phyloP scores from a whole-genome alignment of 1,139 yeast genomes.

The Diutina scorzettiae region DNA sequence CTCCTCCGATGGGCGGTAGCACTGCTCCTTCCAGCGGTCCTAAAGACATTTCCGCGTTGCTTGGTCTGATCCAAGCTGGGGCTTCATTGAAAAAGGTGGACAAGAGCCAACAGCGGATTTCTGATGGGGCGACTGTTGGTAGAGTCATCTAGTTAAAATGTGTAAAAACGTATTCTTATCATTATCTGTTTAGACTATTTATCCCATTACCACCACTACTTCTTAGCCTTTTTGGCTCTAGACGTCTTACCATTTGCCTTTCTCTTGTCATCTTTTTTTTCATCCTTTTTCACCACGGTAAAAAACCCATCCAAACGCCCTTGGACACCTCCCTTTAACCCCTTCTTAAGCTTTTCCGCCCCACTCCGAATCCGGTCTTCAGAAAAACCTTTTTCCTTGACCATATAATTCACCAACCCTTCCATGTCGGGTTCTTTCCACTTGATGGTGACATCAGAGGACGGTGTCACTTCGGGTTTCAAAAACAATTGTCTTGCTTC shows the following conservation, averaged over 20 bases:
- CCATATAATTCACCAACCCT: slow-evolving; percentile 62
- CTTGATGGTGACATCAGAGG: slow-evolving; percentile 51
- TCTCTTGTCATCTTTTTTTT: slow-evolving; percentile 8
- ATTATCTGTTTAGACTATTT: no score
- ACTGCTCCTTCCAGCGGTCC: slow-evolving; percentile 16
- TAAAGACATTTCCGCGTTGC: slow-evolving; percentile 29
- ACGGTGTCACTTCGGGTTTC: slow-evolving; percentile 64
- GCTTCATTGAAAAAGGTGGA: slow-evolving; percentile 36
- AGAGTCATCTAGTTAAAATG: slow-evolving; percentile 29
- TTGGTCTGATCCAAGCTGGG: slow-evolving; percentile 49
- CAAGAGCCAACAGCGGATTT: slow-evolving; percentile 30
- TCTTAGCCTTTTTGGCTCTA: slow-evolving; percentile 7
- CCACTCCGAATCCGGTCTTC: slow-evolving; percentile 88
- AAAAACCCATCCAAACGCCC: slow-evolving; percentile 91
- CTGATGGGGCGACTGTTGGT: slow-evolving; percentile 37
- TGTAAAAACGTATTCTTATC: no score
- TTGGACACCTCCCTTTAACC: slow-evolving; percentile 75
- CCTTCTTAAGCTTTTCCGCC: slow-evolving; percentile 74
- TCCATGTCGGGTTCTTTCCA: slow-evolving; percentile 77
- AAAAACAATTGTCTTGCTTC: slow-evolving; percentile 79
- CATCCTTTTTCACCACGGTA: slow-evolving; percentile 33
- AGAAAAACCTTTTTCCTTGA: slow-evolving; percentile 70
- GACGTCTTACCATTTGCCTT: slow-evolving; percentile 9
- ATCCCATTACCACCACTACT: not conserved
- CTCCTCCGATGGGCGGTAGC: slow-evolving; percentile 7